Evolutionary conservation across 1,284 basidiomycete species (phyloP), one percentile per base, ranked within the genome.

Genomic region (Moniliella sp.): DNA sequence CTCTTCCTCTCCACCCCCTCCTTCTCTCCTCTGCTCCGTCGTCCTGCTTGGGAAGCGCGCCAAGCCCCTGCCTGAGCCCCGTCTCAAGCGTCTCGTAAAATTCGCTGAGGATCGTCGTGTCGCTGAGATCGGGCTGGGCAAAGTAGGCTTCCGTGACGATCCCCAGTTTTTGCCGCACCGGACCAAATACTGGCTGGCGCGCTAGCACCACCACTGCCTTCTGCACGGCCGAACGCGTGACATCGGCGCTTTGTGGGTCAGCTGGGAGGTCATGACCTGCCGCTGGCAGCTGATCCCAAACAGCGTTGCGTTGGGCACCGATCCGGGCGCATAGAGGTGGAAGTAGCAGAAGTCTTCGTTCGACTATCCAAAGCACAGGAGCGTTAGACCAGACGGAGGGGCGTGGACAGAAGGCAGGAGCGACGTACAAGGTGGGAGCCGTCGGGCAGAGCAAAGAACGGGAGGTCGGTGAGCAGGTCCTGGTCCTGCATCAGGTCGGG

Each of bases 271-370:
- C 4, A 78, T 69, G 28, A 99, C 82, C 65, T 99, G 88, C 25
- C 88, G 80, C 51, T 97, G 94, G 63, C 88, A 59, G 5, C 46
- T 48, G 19, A 46, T 44, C 25, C 44, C 49, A 32, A 47, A 52
- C 4, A 40, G 35, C 18, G 48, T 55, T 18, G 36, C 32, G 21
- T n/a, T n/a, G 13, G 39, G 26, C 15, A 35, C 40, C 8, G 46
- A 32, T 23, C 31, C 53, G 13, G 35, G 35, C 11, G 35, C 41
- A 13, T 48, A 73, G 15, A 84, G 63, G 55, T 88, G 82, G 57
- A 99, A 99, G 63, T 93, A 94, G 3, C 78, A 84, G 57, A 93
- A 97, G 58, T 97, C 88, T 64, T 97, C 88, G 17, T 76, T 67
- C 42, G 77, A 81, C 78, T 82, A 56, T 4, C 25, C 5, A 14